Evolutionary conservation across 495 filamentous ascomycete species (phyloP).

Genomic region (Penicillium chermesinum): DNA sequence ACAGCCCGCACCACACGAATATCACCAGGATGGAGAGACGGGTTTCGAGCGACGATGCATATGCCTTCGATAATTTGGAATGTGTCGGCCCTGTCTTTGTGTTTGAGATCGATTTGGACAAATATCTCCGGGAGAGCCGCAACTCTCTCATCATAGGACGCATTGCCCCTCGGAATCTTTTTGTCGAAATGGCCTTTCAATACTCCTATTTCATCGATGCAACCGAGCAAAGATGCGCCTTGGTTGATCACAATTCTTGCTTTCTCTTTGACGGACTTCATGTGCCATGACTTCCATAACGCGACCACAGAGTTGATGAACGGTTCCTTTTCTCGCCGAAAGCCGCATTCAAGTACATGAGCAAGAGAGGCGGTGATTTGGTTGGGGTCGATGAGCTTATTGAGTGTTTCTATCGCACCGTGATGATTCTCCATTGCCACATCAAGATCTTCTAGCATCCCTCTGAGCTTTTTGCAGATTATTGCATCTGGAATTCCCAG

Average conservation of each 20-base stretch:
- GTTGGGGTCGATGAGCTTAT: conserved; percentile 77
- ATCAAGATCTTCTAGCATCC: conserved; percentile 60
- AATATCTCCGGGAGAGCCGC: conserved; percentile 78
- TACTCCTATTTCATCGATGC: conserved; percentile 74
- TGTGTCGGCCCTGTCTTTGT: conserved; percentile 38
- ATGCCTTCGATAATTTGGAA: conserved; percentile 68
- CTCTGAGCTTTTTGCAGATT: conserved; percentile 61
- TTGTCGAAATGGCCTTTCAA: conserved; percentile 62
- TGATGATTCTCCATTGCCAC: conserved; percentile 58
- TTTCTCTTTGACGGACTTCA: conserved; percentile 87
- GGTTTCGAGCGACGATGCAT: conserved; percentile 85
- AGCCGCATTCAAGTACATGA: conserved; percentile 70
- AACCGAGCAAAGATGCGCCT: conserved; percentile 85
- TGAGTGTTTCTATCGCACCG: conserved; percentile 61
- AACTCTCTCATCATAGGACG: conserved; percentile 30
- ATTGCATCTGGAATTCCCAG: conserved; percentile 65
- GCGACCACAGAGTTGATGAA: conserved; percentile 71
- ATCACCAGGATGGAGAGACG: conserved; percentile 91
- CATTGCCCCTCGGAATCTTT: conserved; percentile 14
- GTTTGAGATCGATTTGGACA: conserved; percentile 67
- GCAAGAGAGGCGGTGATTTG: conserved; percentile 70
- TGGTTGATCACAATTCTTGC: conserved; percentile 76
- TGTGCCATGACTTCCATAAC: conserved; percentile 76
- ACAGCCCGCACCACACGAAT: conserved; percentile 84
- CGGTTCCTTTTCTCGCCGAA: conserved; percentile 70